Conservation (phyloP, 2,329 filamentous ascomycete species). For the Fusarium nurragi region DNA sequence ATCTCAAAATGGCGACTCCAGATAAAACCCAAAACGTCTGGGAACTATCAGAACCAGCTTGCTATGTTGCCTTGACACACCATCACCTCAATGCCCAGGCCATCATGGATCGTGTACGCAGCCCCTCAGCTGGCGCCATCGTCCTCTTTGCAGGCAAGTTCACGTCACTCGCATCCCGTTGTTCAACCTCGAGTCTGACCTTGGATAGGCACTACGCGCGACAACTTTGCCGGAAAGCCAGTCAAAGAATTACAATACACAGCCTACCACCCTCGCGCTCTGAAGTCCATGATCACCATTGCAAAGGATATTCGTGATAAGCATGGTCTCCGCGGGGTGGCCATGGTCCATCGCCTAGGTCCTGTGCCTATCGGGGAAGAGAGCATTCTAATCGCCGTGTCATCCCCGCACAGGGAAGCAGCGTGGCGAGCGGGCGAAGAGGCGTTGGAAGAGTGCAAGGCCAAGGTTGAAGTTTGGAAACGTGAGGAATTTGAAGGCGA, state of each 20-base stretch:
- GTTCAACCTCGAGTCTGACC: slow-evolving; percentile 1
- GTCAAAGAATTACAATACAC: slow-evolving; percentile 80
- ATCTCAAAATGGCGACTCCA: slow-evolving; percentile 21
- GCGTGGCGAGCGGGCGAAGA: slow-evolving; percentile 92
- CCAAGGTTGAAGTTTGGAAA: slow-evolving; percentile 94
- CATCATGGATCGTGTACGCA: slow-evolving; percentile 74
- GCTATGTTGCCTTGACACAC: slow-evolving; percentile 76
- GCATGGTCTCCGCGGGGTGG: slow-evolving; percentile 76
- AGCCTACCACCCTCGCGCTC: slow-evolving; percentile 75
- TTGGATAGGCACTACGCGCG: slow-evolving; percentile 72
- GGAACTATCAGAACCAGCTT: slow-evolving; percentile 59
- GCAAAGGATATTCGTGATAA: slow-evolving; percentile 64
- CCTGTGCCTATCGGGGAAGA: slow-evolving; percentile 90
- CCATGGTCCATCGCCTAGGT: slow-evolving; percentile 86
- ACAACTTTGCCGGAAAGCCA: slow-evolving; percentile 75
- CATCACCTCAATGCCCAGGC: slow-evolving; percentile 65
- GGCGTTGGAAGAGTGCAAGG: slow-evolving; percentile 86
- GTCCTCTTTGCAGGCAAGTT: slow-evolving; percentile 76
- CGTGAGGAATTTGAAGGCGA: slow-evolving; percentile 84
- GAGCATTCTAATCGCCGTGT: slow-evolving; percentile 89
- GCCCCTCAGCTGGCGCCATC: slow-evolving; percentile 77
- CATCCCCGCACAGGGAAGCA: slow-evolving; percentile 81
- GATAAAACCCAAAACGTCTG: slow-evolving; percentile 41
- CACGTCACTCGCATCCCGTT: neutral
- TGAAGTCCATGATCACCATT: slow-evolving; percentile 74